Evolutionary conservation across 2,329 filamentous ascomycete genomes (phyloP), one percentile per base, ranked within the genome.

Genomic region (Sporothrix protearum): DNA sequence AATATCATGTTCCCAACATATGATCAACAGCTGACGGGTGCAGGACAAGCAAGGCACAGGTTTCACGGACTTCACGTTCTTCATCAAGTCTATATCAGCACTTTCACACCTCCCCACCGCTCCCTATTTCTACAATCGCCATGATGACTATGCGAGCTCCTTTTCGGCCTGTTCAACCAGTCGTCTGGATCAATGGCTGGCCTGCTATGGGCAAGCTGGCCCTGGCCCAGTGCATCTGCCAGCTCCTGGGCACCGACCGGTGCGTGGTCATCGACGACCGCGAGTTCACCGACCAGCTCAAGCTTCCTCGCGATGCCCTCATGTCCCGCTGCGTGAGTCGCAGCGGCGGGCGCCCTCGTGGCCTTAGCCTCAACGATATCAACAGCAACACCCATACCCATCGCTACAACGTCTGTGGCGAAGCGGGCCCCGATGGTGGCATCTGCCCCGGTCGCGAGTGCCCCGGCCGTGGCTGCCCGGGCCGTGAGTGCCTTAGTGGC

Each of bases 121-220:
- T 47, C 42, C 42, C 2, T 1, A 12, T 14, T 6, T 36, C 53
- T 9, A 63, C 25, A 47, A 19, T 66, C 30, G 45, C 2, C 47
- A 30, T n/a, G 10, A 5, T 22, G 51, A 53, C 33, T 49, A 64
- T 68, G 57, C 28, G 33, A 14, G 55, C 33, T n/a, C 63, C 33
- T 12, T n/a, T 47, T 14, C 61, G 63, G 7, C 53, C 64, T 0
- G 59, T 69, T 0, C 73, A 76, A 22, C 78, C 79, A 5, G 68
- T 79, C 4, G 74, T 80, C 42, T 78, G 77, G 72, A 78, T 80
- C 76, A 80, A 80, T 72, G 79, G 79, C 71, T 78, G 77, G 77
- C 77, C 77, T 2, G 78, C 77, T 66, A 76, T 78, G 42, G 79
- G 78, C 68, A 80, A 79, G 73, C 75, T 77, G 36, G 76, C 78